Evolutionary conservation across 345 rosid species (phyloP), one percentile per base, ranked within the genome.

Genomic region (Lenwebbia sp.): DNA sequence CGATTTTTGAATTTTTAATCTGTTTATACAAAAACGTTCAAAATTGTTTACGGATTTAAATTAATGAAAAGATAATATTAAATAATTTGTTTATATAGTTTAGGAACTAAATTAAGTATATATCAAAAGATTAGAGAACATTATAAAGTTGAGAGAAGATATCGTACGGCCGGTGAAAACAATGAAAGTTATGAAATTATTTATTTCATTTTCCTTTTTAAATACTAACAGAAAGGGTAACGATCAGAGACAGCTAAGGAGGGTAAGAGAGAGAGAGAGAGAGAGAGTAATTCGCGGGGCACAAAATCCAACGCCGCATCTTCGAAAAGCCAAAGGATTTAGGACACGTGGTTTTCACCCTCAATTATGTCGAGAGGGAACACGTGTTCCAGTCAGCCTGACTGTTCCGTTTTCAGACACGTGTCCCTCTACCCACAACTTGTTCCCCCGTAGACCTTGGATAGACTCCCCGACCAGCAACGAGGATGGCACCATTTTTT

Each of bases 271-370:
- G 65, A 4, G 75, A 50, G 14, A 4, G 14, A 13, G 14, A 12
- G 12, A 12, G 53, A 12, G 76, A 65, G 76, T 30, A 65, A 62
- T 62, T 65, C 76, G 41, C 41, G 76, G 76, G 76, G 76, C 76
- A 33, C 41, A 70, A 70, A 70, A 70, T 70, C 78, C 44, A 70
- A 70, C 78, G 78, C 78, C 78, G 78, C 78, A 70, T 70, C 78
- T 33, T 37, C 41, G 5, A 37, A 70, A 37, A 33, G 44, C 78
- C 78, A 70, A 33, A 21, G 47, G 25, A 2, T 19, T 70, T 70
- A 2, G 47, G 78, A 70, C 78, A 70, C 78, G 78, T 70, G 78
- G 78, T 47, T 37, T 70, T 70, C 44, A 23, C 44, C 47, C 78
- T 70, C 78, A 70, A 70, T 70, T 10, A 70, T 70, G 76, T 33